Evolutionary conservation across 169 alveolate genomes (phyloP).

Genomic region (Cystoisospora suis): DNA sequence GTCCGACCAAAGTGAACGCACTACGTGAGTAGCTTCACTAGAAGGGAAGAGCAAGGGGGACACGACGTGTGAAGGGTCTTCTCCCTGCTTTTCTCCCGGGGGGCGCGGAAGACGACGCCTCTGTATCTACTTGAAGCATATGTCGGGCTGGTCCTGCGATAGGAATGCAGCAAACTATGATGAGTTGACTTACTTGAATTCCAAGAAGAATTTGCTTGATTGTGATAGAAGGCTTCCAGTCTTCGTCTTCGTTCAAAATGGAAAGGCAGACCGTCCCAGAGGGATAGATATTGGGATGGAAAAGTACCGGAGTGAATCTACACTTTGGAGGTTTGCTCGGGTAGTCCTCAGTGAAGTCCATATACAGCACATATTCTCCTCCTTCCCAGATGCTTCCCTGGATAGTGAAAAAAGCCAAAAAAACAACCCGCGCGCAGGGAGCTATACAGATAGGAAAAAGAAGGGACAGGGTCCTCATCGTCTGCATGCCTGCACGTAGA

Average conservation of each 20-base stretch:
- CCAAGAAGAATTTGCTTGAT: constrained; percentile 96
- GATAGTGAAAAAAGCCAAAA: neutral
- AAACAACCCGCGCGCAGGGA: neutral
- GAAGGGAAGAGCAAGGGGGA: too few species aligned
- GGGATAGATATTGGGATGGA: constrained; percentile 98
- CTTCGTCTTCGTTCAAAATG: constrained; percentile 99
- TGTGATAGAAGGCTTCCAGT: constrained; percentile 99
- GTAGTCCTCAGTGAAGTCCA: constrained; percentile 98
- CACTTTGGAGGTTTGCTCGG: constrained; percentile 99
- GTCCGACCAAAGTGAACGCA: too few species aligned
- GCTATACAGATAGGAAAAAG: neutral
- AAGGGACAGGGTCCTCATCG: too few species aligned
- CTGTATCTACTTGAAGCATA: too few species aligned
- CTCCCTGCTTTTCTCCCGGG: too few species aligned
- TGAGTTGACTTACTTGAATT: constrained; percentile 82
- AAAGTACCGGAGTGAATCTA: constrained; percentile 93
- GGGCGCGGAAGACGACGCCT: too few species aligned
- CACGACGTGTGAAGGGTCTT: too few species aligned
- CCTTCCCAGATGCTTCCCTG: constrained; percentile 96
- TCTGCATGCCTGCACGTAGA: too few species aligned
- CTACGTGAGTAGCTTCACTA: too few species aligned
- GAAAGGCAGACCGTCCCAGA: constrained; percentile 98
- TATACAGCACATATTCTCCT: constrained; percentile 95
- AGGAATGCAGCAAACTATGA: too few species aligned
- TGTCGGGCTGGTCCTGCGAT: too few species aligned